These are phyloP conservation scores for Tuber borchii DNA, from an alignment of 495 filamentous ascomycete species.

Conservation along the genomic window DNA sequence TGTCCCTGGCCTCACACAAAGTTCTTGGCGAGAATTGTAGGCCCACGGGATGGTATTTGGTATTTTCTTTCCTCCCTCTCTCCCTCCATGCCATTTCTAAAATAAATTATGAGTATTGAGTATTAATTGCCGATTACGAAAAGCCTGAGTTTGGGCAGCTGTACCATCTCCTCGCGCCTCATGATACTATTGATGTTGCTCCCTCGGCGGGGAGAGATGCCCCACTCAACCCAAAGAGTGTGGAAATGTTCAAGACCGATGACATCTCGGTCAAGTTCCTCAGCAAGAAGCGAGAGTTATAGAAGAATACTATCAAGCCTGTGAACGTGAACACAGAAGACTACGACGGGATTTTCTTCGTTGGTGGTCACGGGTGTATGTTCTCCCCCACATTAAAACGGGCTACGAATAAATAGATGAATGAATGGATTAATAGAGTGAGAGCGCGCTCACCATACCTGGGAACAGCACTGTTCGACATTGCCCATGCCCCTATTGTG, in stretches of 20 bases:
- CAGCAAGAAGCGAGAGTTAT: slow-evolving; percentile 50
- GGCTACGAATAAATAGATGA: not conserved
- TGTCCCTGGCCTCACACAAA: slow-evolving; percentile 59
- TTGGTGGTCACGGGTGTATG: slow-evolving; percentile 70
- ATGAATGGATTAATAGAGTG: too few species aligned
- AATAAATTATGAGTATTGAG: slow-evolving; percentile 5
- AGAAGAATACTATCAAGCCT: slow-evolving; percentile 58
- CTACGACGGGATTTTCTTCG: slow-evolving; percentile 65
- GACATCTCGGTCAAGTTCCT: slow-evolving; percentile 50
- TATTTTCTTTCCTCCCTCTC: slow-evolving; percentile 33
- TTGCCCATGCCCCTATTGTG: slow-evolving; percentile 49
- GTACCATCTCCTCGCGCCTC: slow-evolving; percentile 53
- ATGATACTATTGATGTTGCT: slow-evolving; percentile 54
- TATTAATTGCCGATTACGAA: slow-evolving; percentile 1
- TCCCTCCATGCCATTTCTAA: not conserved
- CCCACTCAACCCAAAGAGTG: slow-evolving; percentile 60
- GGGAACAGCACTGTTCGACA: slow-evolving; percentile 61
- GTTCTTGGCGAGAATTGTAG: slow-evolving; percentile 50
- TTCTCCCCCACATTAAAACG: slow-evolving; percentile 10
- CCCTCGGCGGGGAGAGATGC: slow-evolving; percentile 63
- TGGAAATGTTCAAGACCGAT: slow-evolving; percentile 57
- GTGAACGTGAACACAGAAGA: slow-evolving; percentile 50
- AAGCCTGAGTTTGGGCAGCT: slow-evolving; percentile 69
- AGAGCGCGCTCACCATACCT: not conserved
- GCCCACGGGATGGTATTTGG: slow-evolving; percentile 63